A percentile compares a stretch with the other conserved stretches of the same genome.
Evolutionary conservation across 495 filamentous ascomycete genomes (phyloP).

Genomic region (Penicillium roqueforti): DNA sequence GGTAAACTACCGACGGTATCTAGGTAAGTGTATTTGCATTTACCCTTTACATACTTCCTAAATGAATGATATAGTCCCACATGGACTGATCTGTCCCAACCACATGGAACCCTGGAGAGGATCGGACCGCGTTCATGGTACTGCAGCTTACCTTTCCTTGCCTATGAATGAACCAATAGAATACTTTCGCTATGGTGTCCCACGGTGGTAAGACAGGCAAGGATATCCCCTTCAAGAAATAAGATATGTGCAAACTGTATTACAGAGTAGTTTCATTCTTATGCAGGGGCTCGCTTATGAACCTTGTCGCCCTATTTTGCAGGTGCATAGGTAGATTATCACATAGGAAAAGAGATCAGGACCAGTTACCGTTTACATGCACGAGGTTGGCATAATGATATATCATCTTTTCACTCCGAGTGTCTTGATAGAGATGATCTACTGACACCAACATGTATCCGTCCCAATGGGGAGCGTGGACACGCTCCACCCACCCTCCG

Average conservation of each 20-base stretch:
- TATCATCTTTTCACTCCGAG: not conserved
- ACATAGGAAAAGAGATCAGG: not conserved
- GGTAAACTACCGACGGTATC: not conserved
- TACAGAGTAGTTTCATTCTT: not conserved
- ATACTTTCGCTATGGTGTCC: not conserved
- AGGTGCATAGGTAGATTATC: not conserved
- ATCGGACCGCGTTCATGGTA: slow-evolving; percentile 1
- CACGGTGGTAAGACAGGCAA: not conserved
- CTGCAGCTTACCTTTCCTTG: not conserved
- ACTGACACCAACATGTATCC: not conserved
- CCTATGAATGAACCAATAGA: not conserved
- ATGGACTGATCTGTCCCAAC: not conserved
- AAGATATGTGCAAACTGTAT: not conserved
- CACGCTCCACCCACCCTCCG: not conserved
- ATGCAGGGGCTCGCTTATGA: slow-evolving; percentile 6
- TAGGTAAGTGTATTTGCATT: not conserved
- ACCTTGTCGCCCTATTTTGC: not conserved
- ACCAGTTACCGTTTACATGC: not conserved
- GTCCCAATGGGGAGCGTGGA: not conserved
- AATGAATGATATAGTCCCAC: not conserved
- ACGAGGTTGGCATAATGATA: not conserved
- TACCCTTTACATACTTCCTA: not conserved
- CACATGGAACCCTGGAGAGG: slow-evolving; percentile 4
- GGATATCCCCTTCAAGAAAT: not conserved
- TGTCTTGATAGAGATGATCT: not conserved